Conservation (phyloP, 805 yeast genomes). For the Ogataea sp. region DNA sequence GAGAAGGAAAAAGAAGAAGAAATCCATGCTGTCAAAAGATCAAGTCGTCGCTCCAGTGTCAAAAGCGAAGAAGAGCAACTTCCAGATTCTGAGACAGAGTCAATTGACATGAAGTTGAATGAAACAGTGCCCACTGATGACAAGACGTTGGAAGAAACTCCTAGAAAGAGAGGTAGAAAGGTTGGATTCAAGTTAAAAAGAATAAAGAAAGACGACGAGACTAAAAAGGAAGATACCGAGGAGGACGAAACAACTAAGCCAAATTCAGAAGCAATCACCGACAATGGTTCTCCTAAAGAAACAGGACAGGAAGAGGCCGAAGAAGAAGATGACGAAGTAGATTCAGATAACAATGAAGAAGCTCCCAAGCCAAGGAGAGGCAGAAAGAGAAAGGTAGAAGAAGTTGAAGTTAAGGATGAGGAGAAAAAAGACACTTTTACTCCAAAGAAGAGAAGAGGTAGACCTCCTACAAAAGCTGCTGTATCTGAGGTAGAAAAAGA, state of each 20-base stretch:
- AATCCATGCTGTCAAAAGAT: not conserved
- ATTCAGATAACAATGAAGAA: too few relatives aligned
- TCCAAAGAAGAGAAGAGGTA: not conserved
- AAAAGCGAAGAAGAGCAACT: slow-evolving; percentile 1
- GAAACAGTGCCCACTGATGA: not conserved
- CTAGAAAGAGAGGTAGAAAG: not conserved
- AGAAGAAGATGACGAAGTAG: not conserved
- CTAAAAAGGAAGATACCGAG: not conserved
- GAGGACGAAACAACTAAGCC: too few relatives aligned
- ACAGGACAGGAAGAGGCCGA: not conserved
- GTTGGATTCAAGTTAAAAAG: not conserved
- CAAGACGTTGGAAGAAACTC: not conserved
- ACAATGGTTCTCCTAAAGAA: not conserved
- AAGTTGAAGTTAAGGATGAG: not conserved
- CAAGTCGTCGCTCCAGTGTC: not conserved
- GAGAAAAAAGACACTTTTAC: too few relatives aligned
- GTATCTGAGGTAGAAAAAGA: slow-evolving; percentile 1
- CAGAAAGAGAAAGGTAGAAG: slow-evolving; percentile 2
- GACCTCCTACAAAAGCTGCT: not conserved
- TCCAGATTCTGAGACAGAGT: not conserved
- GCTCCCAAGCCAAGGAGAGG: slow-evolving; percentile 2
- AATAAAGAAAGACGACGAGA: not conserved
- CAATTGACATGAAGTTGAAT: not conserved
- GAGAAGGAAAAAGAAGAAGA: not conserved
- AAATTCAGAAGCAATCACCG: too few relatives aligned